These are phyloP conservation scores for Leishmania major DNA, from an alignment of 208 protist genomes.

Conservation along the genomic window DNA sequence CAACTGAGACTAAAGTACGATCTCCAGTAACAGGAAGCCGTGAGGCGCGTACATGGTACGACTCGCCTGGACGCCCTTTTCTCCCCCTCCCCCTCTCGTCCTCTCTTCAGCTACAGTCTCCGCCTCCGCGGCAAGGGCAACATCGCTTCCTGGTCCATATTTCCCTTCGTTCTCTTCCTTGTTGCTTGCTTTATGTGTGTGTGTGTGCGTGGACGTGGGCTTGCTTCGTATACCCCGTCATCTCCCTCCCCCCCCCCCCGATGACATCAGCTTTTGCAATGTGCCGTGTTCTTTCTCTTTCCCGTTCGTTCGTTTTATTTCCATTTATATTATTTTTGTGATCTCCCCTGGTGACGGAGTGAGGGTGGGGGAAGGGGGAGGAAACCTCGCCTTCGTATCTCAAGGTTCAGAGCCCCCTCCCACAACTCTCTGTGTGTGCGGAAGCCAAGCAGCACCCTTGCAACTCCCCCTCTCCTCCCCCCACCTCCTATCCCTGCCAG, in stretches of 20 bases:
- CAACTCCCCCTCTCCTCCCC: no score
- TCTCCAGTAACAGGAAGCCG: slow-evolving; percentile 3
- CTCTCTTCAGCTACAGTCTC: not conserved
- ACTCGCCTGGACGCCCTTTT: not conserved
- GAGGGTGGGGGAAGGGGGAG: not conserved
- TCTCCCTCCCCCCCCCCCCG: no score
- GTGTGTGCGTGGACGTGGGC: not conserved
- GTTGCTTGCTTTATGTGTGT: not conserved
- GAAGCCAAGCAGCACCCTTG: not conserved
- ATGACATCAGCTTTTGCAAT: no score
- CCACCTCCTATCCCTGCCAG: no score
- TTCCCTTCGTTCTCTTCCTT: no score
- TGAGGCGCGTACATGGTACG: not conserved
- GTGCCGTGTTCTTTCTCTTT: not conserved
- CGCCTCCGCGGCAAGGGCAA: no score
- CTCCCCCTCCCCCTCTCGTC: not conserved
- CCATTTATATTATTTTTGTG: not conserved
- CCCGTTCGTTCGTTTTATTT: not conserved
- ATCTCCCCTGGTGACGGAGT: no score
- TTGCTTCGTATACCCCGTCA: not conserved
- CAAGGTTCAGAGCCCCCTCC: no score
- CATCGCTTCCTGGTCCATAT: no score
- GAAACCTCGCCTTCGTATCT: not conserved
- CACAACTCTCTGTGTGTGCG: not conserved
- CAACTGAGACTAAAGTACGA: slow-evolving; percentile 42